Conservation (phyloP, 179 eudicot genomes). For the Pouteria campechiana region DNA sequence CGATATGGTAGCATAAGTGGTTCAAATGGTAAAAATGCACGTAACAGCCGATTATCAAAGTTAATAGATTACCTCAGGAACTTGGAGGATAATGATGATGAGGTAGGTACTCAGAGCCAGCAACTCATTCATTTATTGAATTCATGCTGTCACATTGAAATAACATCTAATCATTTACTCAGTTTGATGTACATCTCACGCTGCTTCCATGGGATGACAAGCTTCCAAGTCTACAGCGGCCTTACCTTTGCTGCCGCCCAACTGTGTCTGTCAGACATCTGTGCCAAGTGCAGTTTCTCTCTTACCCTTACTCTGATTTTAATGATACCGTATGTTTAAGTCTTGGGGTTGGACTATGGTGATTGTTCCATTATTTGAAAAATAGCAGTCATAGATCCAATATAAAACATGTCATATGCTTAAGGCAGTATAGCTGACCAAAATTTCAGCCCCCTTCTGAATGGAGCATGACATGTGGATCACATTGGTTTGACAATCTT, state of each 20-base stretch:
- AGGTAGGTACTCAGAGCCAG: slow-evolving; percentile 22
- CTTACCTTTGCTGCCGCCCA: slow-evolving; percentile 39
- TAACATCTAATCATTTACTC: slow-evolving; percentile 4
- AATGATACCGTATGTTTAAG: not conserved
- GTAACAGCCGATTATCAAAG: slow-evolving; percentile 41
- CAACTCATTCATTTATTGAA: not conserved
- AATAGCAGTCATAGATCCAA: too few species aligned
- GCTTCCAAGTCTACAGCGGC: slow-evolving; percentile 24
- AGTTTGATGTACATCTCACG: slow-evolving; percentile 45
- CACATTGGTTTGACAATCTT: too few species aligned
- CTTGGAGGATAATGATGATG: slow-evolving; percentile 32
- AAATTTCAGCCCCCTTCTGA: not conserved
- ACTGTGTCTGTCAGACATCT: slow-evolving; percentile 38
- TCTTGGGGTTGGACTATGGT: too few species aligned
- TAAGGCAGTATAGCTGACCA: not conserved
- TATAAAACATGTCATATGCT: too few species aligned
- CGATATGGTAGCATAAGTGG: slow-evolving; percentile 42
- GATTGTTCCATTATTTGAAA: too few species aligned
- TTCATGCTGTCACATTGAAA: not conserved
- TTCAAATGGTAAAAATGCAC: slow-evolving; percentile 30
- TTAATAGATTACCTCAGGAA: slow-evolving; percentile 40
- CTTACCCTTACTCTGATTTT: not conserved
- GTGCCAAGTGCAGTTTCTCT: slow-evolving; percentile 30
- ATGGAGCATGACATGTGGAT: too few species aligned
- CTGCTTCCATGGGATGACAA: slow-evolving; percentile 41